A percentile compares a stretch with the other conserved stretches of the same genome.
Conservation (phyloP, 345 rosid species). For the Sonneratia alba region DNA sequence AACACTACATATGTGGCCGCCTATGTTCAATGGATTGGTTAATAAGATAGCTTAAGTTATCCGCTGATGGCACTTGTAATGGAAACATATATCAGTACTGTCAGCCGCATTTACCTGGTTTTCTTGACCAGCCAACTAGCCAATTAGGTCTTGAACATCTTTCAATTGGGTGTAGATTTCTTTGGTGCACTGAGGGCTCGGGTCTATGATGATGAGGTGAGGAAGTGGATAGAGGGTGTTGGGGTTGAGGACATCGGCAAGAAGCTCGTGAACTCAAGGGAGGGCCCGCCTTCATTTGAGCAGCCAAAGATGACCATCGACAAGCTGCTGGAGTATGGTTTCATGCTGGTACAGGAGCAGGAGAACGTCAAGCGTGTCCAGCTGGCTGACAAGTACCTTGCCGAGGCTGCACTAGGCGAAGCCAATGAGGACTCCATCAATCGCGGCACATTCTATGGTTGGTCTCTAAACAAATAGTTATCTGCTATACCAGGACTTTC, state of each 20-base stretch:
- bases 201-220: constrained; percentile 95
- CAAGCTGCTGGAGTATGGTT: constrained; percentile 74
- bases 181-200: constrained; percentile 92
- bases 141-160: background rate
- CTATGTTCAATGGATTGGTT: too few relatives aligned
- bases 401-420: constrained; percentile 81
- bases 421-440: constrained; percentile 65
- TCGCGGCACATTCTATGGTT: constrained; percentile 71
- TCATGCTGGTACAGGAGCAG: constrained; percentile 84
- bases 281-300: constrained; percentile 66
- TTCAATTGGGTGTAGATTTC: constrained; percentile 43
- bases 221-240: constrained; percentile 59
- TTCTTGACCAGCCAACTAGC: too few relatives aligned
- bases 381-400: constrained; percentile 78
- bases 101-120: too few relatives aligned
- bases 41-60: too few relatives aligned
- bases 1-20: too few relatives aligned
- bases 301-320: constrained; percentile 64
- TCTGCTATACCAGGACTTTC: too few relatives aligned
- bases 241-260: constrained; percentile 64
- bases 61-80: too few relatives aligned
- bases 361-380: constrained; percentile 96
- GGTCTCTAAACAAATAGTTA: constrained; percentile 8
- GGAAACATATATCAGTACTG: too few relatives aligned
- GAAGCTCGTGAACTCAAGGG: constrained; percentile 86